Percentiles rank a stretch among this genome's conserved stretches.
Conservation (phyloP, 164 flowering plant species). For the Tinospora cordifolia region DNA sequence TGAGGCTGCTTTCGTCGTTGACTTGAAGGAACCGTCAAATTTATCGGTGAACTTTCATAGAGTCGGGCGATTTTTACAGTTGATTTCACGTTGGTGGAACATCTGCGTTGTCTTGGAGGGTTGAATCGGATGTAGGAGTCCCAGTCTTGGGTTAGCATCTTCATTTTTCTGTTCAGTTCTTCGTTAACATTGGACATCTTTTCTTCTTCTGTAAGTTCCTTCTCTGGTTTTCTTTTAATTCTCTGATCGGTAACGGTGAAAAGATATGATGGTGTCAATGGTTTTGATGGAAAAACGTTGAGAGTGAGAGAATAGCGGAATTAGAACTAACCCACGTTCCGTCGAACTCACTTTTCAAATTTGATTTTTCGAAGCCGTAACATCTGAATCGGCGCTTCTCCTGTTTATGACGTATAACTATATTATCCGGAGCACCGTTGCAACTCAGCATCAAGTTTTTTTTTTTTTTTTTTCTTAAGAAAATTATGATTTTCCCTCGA, state of each 20-base stretch:
- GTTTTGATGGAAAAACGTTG: conserved; percentile 1
- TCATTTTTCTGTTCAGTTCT: conserved; percentile 20
- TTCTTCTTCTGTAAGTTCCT: not conserved
- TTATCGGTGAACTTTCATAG: conserved; percentile 29
- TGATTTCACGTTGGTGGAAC: not conserved
- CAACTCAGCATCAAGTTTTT: not conserved
- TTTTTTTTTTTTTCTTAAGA: not conserved
- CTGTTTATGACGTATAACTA: not conserved
- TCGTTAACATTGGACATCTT: conserved; percentile 5
- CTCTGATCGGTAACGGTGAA: not conserved
- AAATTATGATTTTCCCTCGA: not conserved
- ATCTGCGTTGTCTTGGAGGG: not conserved
- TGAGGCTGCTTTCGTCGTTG: conserved; percentile 15
- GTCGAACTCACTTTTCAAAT: not conserved
- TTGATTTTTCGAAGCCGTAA: not conserved
- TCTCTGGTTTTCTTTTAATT: not conserved
- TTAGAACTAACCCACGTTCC: conserved; percentile 20
- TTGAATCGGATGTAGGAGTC: conserved; percentile 21
- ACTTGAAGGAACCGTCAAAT: conserved; percentile 30
- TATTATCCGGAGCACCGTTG: not conserved
- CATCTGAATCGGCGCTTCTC: not conserved
- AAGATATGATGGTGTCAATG: not conserved
- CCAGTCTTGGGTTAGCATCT: conserved; percentile 28
- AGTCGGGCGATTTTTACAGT: conserved; percentile 1
- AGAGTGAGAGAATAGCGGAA: conserved; percentile 15